Evolutionary conservation across 176 grass and related monocot species (phyloP), one percentile per base, ranked within the genome.

Genomic region (Eragrostis nindensis): DNA sequence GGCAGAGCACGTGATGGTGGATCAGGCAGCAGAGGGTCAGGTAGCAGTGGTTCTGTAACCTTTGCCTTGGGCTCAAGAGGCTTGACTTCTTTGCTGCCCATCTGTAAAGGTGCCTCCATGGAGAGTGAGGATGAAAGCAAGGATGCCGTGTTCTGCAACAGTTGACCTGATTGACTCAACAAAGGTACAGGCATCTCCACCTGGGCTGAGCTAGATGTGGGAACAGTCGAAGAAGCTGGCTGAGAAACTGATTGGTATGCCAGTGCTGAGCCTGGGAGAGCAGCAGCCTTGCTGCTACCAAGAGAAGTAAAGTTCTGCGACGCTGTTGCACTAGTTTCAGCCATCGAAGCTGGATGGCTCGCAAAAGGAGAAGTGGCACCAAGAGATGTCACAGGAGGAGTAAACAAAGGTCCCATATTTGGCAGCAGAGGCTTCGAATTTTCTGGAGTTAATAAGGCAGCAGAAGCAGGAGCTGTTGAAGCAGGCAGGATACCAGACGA

Each of bases 71-170:
- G 44, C 54, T 91, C 83, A 62, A 75, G 16, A 59, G 57, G 61
- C 78, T 80, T 88, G 29, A 48, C 70, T 48, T 79, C 84, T 82
- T 79, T 89, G 82, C 62, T 83, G 43, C 49, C 78, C 54, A 82
- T 81, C 44, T 88, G 87, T 76, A 83, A 73, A 27, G 87, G 74
- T 70, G 71, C 73, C 66, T 93, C 86, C 78, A 79, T 79, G 59
- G 87, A 67, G 43, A 93, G 87, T 42, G 87, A 90, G 42, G 88
- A 89, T 73, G 76, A 53, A 64, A 89, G 70, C 22, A 82, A 44
- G 6, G 89, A 94, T 80, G 84, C 18, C 52, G 73, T 61, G 62
- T 88, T 82, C 74, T 91, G 92, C 71, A 92, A n/a, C 29, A 89
- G 65, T 66, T 92, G 86, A 73, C 84, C 87, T 62, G 89, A 83